These are phyloP conservation scores for Chalciporus pseudorubinellus DNA, from an alignment of 768 basidiomycete genomes.

Conservation along the genomic window DNA sequence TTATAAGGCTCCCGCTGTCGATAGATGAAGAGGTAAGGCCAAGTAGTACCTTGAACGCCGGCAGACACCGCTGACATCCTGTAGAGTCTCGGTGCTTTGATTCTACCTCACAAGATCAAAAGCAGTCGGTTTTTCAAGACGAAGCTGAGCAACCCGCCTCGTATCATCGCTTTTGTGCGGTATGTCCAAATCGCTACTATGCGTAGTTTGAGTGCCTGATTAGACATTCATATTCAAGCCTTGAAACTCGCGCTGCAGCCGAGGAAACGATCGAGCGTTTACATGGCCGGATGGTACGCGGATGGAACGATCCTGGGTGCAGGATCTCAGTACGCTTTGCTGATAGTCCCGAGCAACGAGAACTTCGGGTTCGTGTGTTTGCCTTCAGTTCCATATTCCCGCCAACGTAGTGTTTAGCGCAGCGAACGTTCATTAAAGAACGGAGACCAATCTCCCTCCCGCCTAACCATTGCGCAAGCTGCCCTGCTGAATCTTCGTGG, in stretches of 20 bases:
- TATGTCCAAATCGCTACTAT: conserved; percentile 28
- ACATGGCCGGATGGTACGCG: conserved; percentile 77
- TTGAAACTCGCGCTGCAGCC: conserved; percentile 69
- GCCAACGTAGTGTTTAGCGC: conserved; percentile 43
- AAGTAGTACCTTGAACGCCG: neutral
- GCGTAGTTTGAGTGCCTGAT: neutral
- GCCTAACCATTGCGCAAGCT: conserved; percentile 76
- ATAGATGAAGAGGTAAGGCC: conserved; percentile 57
- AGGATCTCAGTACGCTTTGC: conserved; percentile 79
- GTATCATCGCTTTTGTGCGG: conserved; percentile 83
- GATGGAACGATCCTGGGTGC: conserved; percentile 74
- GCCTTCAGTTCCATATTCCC: neutral
- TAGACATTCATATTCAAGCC: conserved; percentile 42
- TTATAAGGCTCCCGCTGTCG: conserved; percentile 58
- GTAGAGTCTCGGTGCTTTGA: conserved; percentile 61
- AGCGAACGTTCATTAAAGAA: conserved; percentile 60
- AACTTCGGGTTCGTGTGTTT: conserved; percentile 56
- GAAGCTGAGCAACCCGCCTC: conserved; percentile 67
- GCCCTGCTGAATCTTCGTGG: conserved; percentile 74
- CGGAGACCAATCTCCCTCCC: conserved; percentile 59
- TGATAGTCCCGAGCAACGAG: conserved; percentile 74
- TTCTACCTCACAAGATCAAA: conserved; percentile 69
- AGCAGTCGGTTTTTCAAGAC: conserved; percentile 82
- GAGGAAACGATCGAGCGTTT: conserved; percentile 76
- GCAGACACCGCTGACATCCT: neutral